These are phyloP conservation scores for Beauveria brongniartii DNA, from an alignment of 2,329 filamentous ascomycete species.

Conservation along the genomic window DNA sequence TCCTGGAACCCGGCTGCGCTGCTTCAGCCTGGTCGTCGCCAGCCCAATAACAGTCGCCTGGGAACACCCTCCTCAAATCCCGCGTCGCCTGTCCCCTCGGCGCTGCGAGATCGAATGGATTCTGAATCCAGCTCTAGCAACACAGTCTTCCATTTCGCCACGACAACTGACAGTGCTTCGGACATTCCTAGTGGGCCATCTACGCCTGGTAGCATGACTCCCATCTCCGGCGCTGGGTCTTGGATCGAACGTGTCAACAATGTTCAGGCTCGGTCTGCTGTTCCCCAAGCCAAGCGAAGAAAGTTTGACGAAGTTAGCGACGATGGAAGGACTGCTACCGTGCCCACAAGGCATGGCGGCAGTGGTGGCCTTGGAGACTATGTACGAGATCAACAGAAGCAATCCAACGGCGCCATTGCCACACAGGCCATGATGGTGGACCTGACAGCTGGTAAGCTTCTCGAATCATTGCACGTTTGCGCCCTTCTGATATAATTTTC, in stretches of 20 bases:
- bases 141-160: slow-evolving; percentile 36
- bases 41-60: slow-evolving; percentile 21
- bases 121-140: slow-evolving; percentile 22
- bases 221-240: slow-evolving; percentile 37
- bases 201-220: slow-evolving; percentile 22
- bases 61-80: slow-evolving; percentile 19
- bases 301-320: slow-evolving; percentile 44
- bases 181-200: slow-evolving; percentile 25
- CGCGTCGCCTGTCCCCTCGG: slow-evolving; percentile 14
- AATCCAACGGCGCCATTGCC: slow-evolving; percentile 26
- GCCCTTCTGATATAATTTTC: slow-evolving; percentile 12
- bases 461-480: slow-evolving; percentile 17
- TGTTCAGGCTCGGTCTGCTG: slow-evolving; percentile 55
- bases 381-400: slow-evolving; percentile 50
- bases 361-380: slow-evolving; percentile 57
- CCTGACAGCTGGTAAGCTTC: slow-evolving; percentile 41
- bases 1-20: slow-evolving; percentile 35
- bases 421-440: slow-evolving; percentile 43
- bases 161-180: slow-evolving; percentile 26
- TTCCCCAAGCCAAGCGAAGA: slow-evolving; percentile 56
- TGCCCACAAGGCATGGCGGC: slow-evolving; percentile 33
- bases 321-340: slow-evolving; percentile 29
- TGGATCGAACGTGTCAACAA: slow-evolving; percentile 73
- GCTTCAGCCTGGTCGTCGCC: slow-evolving; percentile 30
- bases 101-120: slow-evolving; percentile 17